Base-by-base conservation (phyloP, 2,329 filamentous ascomycete species). In the Trichothecium sympodiale region DNA sequence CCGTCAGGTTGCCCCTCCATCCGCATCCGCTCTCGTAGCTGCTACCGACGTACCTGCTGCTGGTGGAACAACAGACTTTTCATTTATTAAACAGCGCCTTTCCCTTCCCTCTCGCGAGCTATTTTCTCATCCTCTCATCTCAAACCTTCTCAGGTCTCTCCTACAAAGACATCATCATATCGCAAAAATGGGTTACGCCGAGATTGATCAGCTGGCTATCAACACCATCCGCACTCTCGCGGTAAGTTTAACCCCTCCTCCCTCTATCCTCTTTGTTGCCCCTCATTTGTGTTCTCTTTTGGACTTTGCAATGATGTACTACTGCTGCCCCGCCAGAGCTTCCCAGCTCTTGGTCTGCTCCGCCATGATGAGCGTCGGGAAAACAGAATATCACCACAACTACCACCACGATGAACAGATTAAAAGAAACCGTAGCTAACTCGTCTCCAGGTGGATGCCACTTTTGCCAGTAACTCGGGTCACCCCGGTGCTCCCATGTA, bases 401-500 rank as follows among this genome's bases (percentile, higher is more conserved):
- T 29, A 6, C 5, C 20, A 25, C 10, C 20, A 25, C 20, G 15
- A 40, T 9, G 27, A 36, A 31, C 17, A 28, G 16, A 28, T 29
- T 15, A 18, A 26, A 32, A 16, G 13, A 9, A 17, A 26, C 20
- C 6, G 6, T 25, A 3, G 14, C 34, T 20, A 36, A 16, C 10
- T 38, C 34, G 36, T 35, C 36, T 50, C 42, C 60, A 98, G 91
- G 84, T 87, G 71, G 91, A 98, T 95, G 91, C 89, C 62, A 95
- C 88, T 57, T 80, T 80, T 65, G 74, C 83, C 62, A 86, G 89
- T 62, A 96, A 96, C 77, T 95, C 89, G 47, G 91, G 91, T 60
- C 91, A 98, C 71, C 91, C 91, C 56, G 91, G 91, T 74, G 91
- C 91, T 62, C 91, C 91, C 55, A 98, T 98, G 91, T 75, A 57